A percentile compares a stretch with the other conserved stretches of the same genome.
Conservation (phyloP, 805 yeast genomes). For the Blastobotrys chiropterorum region DNA sequence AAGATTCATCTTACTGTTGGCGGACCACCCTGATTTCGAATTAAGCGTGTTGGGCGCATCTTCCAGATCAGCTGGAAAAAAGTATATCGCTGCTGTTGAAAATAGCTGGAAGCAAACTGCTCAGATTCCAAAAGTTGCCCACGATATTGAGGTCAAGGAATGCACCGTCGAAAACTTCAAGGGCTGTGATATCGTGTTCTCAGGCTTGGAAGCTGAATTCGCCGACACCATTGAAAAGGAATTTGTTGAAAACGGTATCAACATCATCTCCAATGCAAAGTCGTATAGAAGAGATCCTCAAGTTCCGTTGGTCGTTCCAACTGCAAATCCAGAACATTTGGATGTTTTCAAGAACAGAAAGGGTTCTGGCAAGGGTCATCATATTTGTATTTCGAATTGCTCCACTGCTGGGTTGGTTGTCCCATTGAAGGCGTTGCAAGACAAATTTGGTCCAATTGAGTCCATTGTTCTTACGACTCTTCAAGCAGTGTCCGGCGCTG, state of each 20-base stretch:
- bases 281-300: conserved; percentile 83
- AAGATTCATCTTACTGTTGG: conserved; percentile 77
- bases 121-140: conserved; percentile 64
- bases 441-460: conserved; percentile 84
- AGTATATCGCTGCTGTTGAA: conserved; percentile 74
- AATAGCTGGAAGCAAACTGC: conserved; percentile 81
- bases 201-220: conserved; percentile 86
- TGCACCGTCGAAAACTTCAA: conserved; percentile 73
- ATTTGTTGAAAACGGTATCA: conserved; percentile 73
- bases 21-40: conserved; percentile 87
- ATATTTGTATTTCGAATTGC: conserved; percentile 94
- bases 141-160: conserved; percentile 60
- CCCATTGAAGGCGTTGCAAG: conserved; percentile 90
- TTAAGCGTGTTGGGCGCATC: conserved; percentile 87
- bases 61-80: conserved; percentile 85
- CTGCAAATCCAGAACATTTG: conserved; percentile 88
- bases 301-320: conserved; percentile 93
- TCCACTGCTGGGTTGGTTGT: conserved; percentile 98
- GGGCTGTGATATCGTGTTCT: conserved; percentile 89
- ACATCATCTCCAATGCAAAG: conserved; percentile 90
- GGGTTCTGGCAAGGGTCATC: conserved; percentile 61
- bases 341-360: conserved; percentile 60
- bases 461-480: conserved; percentile 82
- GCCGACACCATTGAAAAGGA: conserved; percentile 91
- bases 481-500: conserved; percentile 98